These are phyloP conservation scores for Cinnamomum chago DNA, from an alignment of 164 flowering plant species.

Conservation along the genomic window DNA sequence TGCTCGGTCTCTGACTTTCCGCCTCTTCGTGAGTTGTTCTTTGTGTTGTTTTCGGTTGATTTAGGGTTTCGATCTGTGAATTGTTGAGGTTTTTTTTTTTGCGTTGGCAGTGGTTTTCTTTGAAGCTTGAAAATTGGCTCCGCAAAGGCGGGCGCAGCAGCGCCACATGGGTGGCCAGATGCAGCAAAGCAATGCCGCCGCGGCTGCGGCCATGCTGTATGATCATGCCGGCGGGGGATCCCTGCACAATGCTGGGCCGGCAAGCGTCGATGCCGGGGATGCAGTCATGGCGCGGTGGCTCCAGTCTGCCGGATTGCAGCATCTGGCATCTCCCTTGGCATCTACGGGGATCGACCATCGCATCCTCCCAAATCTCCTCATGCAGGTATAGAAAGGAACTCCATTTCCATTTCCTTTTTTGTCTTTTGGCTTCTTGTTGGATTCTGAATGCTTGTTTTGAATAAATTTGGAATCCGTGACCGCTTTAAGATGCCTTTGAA, in stretches of 20 bases:
- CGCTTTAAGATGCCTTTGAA: neutral
- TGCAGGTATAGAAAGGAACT: conserved; percentile 57
- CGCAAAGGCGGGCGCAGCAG: conserved; percentile 76
- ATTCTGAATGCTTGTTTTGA: neutral
- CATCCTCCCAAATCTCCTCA: conserved; percentile 72
- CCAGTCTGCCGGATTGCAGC: conserved; percentile 98
- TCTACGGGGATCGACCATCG: conserved; percentile 76
- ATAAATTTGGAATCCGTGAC: neutral
- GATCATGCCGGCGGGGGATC: conserved; percentile 21
- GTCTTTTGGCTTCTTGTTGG: neutral
- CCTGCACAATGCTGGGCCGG: conserved; percentile 35
- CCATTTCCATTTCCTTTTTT: neutral
- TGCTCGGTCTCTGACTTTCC: conserved; percentile 37
- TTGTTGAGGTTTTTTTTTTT: neutral
- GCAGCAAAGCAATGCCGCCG: conserved; percentile 82
- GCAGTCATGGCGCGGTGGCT: conserved; percentile 99
- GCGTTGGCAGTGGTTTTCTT: conserved; percentile 15
- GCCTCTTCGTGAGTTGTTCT: conserved; percentile 31
- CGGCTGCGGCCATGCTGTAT: conserved; percentile 67
- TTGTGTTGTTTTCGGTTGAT: neutral
- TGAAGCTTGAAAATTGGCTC: conserved; percentile 84
- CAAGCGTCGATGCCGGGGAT: conserved; percentile 71
- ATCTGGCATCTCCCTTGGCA: conserved; percentile 94
- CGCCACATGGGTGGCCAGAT: conserved; percentile 99
- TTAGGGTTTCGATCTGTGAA: neutral